phyloP scores from a whole-genome alignment of 2,329 filamentous ascomycete genomes.

The Microdochium paspali region DNA sequence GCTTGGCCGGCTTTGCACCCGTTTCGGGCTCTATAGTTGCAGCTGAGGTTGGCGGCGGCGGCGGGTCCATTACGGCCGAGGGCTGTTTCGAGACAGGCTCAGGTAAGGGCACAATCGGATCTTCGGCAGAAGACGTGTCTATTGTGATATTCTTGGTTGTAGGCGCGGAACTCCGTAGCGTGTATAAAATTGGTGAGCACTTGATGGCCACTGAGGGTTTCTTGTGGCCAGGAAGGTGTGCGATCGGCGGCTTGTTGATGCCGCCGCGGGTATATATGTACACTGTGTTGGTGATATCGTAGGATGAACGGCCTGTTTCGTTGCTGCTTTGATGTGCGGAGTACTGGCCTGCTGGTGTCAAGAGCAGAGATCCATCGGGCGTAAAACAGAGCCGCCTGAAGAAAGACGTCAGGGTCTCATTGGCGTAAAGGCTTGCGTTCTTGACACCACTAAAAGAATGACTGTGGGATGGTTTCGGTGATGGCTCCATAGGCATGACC shows the following conservation, averaged over 20 bases:
- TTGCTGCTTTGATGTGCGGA: conserved; percentile 60
- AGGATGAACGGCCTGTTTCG: conserved; percentile 58
- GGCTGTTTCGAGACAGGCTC: conserved; percentile 65
- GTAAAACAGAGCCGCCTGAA: conserved; percentile 91
- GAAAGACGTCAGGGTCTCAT: conserved; percentile 94
- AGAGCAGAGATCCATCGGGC: conserved; percentile 84
- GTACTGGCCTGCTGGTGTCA: conserved; percentile 93
- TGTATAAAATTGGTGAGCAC: conserved; percentile 87
- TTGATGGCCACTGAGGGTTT: conserved; percentile 94
- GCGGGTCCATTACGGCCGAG: conserved; percentile 69
- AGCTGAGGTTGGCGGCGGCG: conserved; percentile 50
- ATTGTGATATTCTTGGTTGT: conserved; percentile 85
- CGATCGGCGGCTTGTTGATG: conserved; percentile 92
- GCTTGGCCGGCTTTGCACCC: conserved; percentile 41
- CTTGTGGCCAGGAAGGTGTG: conserved; percentile 92
- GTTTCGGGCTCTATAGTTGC: conserved; percentile 38
- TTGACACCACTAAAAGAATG: conserved; percentile 52
- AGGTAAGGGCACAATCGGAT: conserved; percentile 72
- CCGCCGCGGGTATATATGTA: conserved; percentile 96
- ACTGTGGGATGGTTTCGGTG: conserved; percentile 61
- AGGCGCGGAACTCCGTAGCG: conserved; percentile 57
- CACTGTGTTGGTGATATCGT: conserved; percentile 92
- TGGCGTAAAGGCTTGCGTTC: conserved; percentile 87
- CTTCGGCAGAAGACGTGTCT: conserved; percentile 82
- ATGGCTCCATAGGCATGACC: conserved; percentile 87